Conservation (phyloP, 164 flowering plant species). For the Magnolia officinalis region DNA sequence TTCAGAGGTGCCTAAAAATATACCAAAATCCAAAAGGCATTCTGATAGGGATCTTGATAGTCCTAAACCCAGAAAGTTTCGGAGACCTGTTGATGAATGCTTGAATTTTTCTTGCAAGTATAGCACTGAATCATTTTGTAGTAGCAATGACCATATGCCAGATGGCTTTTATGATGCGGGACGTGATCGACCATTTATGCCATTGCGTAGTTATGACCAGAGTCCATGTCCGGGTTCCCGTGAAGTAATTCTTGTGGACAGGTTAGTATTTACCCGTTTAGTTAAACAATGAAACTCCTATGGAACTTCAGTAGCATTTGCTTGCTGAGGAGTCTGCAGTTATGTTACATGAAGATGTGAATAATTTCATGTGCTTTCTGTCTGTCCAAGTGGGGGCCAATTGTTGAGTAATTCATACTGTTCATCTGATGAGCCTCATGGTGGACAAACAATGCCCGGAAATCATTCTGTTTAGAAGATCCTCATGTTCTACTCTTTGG, state of each 20-base stretch:
- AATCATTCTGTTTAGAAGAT: too few relatives aligned
- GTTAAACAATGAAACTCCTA: too few relatives aligned
- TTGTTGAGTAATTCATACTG: too few relatives aligned
- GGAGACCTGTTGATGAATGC: slow-evolving; percentile 37
- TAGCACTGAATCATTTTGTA: slow-evolving; percentile 60
- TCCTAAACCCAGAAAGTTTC: slow-evolving; percentile 79
- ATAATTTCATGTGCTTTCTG: too few relatives aligned
- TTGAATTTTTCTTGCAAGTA: slow-evolving; percentile 55
- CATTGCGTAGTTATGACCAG: slow-evolving; percentile 59
- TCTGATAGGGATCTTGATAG: slow-evolving; percentile 65
- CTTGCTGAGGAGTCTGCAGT: too few relatives aligned
- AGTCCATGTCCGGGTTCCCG: slow-evolving; percentile 58
- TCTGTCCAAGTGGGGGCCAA: too few relatives aligned
- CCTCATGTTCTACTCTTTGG: too few relatives aligned
- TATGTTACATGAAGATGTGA: too few relatives aligned
- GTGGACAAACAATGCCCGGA: too few relatives aligned
- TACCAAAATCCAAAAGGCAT: slow-evolving; percentile 61
- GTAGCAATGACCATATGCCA: slow-evolving; percentile 60
- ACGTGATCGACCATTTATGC: slow-evolving; percentile 83
- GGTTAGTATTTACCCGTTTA: slow-evolving; percentile 33
- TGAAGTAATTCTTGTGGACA: slow-evolving; percentile 90
- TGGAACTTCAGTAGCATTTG: too few relatives aligned
- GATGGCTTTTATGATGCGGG: slow-evolving; percentile 99
- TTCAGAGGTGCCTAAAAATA: slow-evolving; percentile 26
- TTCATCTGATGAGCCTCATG: too few relatives aligned